phyloP scores from a whole-genome alignment of 1,284 basidiomycete species.

The Cutaneotrichosporon cyanovorans region DNA sequence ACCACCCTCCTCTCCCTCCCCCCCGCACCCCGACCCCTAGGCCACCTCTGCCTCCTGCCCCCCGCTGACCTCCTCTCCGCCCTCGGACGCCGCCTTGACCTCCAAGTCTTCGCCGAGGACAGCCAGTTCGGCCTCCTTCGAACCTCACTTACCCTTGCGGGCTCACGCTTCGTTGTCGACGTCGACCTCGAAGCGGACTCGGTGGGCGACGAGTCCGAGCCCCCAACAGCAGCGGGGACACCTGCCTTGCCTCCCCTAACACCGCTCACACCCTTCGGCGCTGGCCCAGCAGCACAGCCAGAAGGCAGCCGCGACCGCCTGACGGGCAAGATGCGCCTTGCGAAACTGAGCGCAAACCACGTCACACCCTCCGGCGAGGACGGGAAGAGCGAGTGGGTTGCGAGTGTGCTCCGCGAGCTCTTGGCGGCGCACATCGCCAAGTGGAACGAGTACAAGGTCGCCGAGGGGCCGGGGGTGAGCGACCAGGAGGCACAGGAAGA shows the following conservation, averaged over 20 bases:
- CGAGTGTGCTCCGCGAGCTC: conserved; percentile 9
- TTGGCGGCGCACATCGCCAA: conserved; percentile 26
- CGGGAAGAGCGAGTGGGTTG: conserved; percentile 30
- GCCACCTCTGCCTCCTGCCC: conserved; percentile 10
- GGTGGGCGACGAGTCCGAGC: conserved; percentile 18
- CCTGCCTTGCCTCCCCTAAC: neutral
- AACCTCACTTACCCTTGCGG: conserved; percentile 35
- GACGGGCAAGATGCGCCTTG: conserved; percentile 23
- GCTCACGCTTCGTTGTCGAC: conserved; percentile 37
- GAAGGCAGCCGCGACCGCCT: neutral
- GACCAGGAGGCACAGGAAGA: neutral
- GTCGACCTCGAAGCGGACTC: conserved; percentile 37
- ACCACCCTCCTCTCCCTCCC: conserved; percentile 14
- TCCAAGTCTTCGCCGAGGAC: conserved; percentile 40
- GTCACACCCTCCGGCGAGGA: conserved; percentile 23
- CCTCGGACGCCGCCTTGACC: conserved; percentile 22
- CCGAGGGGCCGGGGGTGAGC: neutral
- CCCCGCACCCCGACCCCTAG: conserved; percentile 14
- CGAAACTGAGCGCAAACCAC: conserved; percentile 32
- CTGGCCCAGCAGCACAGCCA: neutral
- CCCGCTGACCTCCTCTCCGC: conserved; percentile 29
- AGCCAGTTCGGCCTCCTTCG: conserved; percentile 39
- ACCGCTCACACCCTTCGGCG: neutral
- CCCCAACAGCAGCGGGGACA: conserved; percentile 3
- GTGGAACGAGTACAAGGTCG: conserved; percentile 22